phyloP scores from a whole-genome alignment of 1,139 yeast genomes.

The Candida anutae region DNA sequence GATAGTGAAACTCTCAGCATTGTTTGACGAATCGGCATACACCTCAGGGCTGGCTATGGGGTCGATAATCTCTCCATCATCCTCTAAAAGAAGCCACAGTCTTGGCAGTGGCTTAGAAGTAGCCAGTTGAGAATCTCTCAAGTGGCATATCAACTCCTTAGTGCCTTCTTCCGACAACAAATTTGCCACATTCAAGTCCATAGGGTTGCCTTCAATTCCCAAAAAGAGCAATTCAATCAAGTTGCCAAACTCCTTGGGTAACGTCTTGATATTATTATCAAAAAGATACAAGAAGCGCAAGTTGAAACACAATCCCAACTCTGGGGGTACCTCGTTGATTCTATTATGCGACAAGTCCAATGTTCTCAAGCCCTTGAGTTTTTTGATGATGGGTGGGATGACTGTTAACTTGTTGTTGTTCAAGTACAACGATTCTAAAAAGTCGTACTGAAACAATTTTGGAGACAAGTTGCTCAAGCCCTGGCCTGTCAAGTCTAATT shows the following conservation, averaged over 20 bases:
- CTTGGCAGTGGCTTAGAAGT: slow-evolving; percentile 62
- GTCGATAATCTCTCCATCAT: slow-evolving; percentile 60
- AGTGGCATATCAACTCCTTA: slow-evolving; percentile 66
- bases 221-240: slow-evolving; percentile 77
- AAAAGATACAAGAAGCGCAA: slow-evolving; percentile 78
- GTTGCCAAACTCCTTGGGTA: slow-evolving; percentile 84
- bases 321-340: slow-evolving; percentile 65
- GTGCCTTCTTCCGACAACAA: slow-evolving; percentile 79
- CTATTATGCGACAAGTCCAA: slow-evolving; percentile 80
- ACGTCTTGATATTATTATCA: slow-evolving; percentile 68
- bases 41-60: slow-evolving; percentile 24
- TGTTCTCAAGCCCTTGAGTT: slow-evolving; percentile 68
- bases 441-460: slow-evolving; percentile 72
- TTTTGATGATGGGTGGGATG: slow-evolving; percentile 64
- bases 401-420: slow-evolving; percentile 73
- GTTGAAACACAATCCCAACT: slow-evolving; percentile 75
- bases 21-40: slow-evolving; percentile 17
- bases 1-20: slow-evolving; percentile 51
- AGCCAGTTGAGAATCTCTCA: slow-evolving; percentile 77
- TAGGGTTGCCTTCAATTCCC: slow-evolving; percentile 91
- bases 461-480: slow-evolving; percentile 65
- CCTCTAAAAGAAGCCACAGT: slow-evolving; percentile 73
- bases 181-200: slow-evolving; percentile 58
- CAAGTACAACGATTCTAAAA: slow-evolving; percentile 78
- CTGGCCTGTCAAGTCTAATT: slow-evolving; percentile 87